A percentile compares a stretch with the other conserved stretches of the same genome.
These are phyloP conservation scores for Botrytis paeoniae DNA, from an alignment of 2,329 filamentous ascomycete species.

Conservation along the genomic window DNA sequence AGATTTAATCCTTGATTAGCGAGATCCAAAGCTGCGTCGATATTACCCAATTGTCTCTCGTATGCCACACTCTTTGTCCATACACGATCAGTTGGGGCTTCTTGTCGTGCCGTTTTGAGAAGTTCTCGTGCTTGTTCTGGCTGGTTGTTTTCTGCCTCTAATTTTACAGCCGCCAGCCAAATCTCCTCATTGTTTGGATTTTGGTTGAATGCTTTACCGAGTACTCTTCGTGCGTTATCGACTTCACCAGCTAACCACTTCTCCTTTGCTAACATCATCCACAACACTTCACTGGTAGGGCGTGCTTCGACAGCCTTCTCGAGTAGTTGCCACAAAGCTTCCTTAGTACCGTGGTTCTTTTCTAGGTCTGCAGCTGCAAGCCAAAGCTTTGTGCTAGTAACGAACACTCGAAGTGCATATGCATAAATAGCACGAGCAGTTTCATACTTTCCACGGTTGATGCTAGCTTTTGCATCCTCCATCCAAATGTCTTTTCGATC, in stretches of 20 bases:
- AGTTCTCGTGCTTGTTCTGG: conserved; percentile 79
- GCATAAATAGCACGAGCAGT: conserved; percentile 93
- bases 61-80: conserved; percentile 97
- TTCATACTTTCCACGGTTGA: conserved; percentile 77
- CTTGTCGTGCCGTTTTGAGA: conserved; percentile 75
- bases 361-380: conserved; percentile 88
- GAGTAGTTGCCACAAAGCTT: conserved; percentile 78
- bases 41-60: conserved; percentile 78
- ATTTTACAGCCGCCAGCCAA: conserved; percentile 92
- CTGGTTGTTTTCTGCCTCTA: conserved; percentile 87
- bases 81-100: conserved; percentile 91
- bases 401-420: conserved; percentile 85
- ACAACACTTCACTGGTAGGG: conserved; percentile 84
- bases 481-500: conserved; percentile 95
- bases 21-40: conserved; percentile 79
- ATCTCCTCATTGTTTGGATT: conserved; percentile 98
- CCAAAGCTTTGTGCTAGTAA: conserved; percentile 85
- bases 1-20: conserved; percentile 81
- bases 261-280: conserved; percentile 95
- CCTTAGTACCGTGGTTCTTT: conserved; percentile 80
- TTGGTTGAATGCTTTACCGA: conserved; percentile 88
- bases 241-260: conserved; percentile 88
- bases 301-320: conserved; percentile 94
- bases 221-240: conserved; percentile 78
- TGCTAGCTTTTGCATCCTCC: conserved; percentile 83